Conservation (phyloP, 108 stramenopile genomes). For the Pseudonitzschia pungens region DNA sequence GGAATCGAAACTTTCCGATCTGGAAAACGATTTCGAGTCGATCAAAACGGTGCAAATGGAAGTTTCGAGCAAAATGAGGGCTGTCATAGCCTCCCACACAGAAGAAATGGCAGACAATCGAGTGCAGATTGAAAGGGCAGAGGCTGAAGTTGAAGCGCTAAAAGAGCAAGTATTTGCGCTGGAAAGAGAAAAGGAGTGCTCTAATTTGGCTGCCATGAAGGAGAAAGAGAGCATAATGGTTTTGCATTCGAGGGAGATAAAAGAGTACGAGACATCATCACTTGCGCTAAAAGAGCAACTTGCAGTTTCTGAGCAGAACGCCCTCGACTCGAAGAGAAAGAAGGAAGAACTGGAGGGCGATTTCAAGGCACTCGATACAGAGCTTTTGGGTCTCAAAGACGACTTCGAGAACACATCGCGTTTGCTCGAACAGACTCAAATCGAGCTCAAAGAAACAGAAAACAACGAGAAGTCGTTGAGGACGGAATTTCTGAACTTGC, state of each 20-base stretch:
- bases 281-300: not conserved
- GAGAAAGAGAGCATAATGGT: not conserved
- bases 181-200: not conserved
- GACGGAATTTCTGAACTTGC: not conserved
- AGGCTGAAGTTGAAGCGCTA: not conserved
- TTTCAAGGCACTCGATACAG: not conserved
- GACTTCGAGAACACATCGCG: not conserved
- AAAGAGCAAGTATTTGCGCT: not conserved
- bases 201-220: not conserved
- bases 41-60: not conserved
- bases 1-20: not conserved
- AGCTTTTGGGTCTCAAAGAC: not conserved
- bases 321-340: not conserved
- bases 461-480: constrained; percentile 1
- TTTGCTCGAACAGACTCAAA: not conserved
- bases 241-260: not conserved
- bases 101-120: not conserved
- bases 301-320: not conserved
- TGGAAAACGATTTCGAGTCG: not conserved
- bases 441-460: not conserved
- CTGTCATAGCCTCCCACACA: not conserved
- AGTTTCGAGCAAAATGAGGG: not conserved
- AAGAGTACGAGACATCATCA: not conserved
- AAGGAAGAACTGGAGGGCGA: not conserved
- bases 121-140: not conserved